Evolutionary conservation across 2,329 filamentous ascomycete species (phyloP).

Genomic region (Cladorrhinum sp.): DNA sequence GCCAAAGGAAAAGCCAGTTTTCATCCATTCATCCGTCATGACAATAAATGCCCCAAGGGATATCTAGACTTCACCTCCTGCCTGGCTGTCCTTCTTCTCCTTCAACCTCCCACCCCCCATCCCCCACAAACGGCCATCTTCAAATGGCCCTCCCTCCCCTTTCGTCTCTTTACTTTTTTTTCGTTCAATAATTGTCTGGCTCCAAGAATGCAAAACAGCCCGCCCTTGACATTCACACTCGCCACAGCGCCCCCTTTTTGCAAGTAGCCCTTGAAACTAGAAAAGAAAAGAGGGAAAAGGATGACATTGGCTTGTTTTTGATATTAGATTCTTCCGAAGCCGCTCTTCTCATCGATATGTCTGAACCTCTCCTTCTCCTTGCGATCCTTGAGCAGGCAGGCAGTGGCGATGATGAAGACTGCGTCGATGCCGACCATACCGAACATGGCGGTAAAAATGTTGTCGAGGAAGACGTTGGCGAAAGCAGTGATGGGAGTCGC

Average conservation of each 20-base stretch:
- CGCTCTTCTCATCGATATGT: conserved; percentile 76
- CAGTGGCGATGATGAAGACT: conserved; percentile 65
- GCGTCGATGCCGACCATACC: conserved; percentile 72
- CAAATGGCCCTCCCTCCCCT: not conserved
- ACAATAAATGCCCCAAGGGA: not conserved
- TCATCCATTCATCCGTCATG: not conserved
- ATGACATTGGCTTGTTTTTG: not conserved
- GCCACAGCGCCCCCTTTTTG: not conserved
- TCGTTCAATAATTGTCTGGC: not conserved
- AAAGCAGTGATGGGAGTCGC: conserved; percentile 64
- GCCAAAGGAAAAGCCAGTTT: not conserved
- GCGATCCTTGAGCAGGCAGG: conserved; percentile 75
- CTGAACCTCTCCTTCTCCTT: conserved; percentile 76
- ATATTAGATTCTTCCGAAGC: conserved; percentile 29
- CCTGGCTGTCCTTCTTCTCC: not conserved
- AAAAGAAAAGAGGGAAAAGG: not conserved
- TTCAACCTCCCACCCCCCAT: not conserved
- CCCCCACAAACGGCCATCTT: not conserved
- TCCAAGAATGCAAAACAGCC: not conserved
- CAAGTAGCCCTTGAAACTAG: not conserved
- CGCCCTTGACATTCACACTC: not conserved
- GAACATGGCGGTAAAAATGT: conserved; percentile 76
- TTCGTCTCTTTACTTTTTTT: not conserved
- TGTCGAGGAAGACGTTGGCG: conserved; percentile 68
- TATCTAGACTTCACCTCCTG: not conserved